Percentiles rank a stretch among this genome's conserved stretches.
phyloP scores from a whole-genome alignment of 2,329 filamentous ascomycete species.

The Madurella fahalii region DNA sequence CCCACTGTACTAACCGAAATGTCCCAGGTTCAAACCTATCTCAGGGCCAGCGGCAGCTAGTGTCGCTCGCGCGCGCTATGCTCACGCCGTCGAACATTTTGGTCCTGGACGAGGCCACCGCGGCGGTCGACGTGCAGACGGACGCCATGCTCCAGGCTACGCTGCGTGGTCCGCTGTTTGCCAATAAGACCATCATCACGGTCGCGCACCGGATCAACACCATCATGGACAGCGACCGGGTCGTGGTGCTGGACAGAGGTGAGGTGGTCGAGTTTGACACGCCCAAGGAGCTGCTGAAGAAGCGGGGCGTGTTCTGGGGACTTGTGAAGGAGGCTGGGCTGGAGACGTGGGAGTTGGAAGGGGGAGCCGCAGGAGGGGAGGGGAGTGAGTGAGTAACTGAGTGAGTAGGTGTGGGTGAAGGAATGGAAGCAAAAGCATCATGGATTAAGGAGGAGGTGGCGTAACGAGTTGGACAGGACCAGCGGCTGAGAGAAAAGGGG shows the following conservation, averaged over 20 bases:
- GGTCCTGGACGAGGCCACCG: constrained; percentile 94
- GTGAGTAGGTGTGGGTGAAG: neutral
- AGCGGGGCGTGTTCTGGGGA: constrained; percentile 78
- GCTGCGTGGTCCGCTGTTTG: constrained; percentile 64
- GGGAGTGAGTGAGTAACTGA: neutral
- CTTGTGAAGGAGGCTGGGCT: constrained; percentile 89
- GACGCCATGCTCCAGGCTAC: constrained; percentile 64
- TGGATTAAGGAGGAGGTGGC: too few species aligned
- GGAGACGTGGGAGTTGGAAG: constrained; percentile 29
- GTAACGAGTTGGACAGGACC: too few species aligned
- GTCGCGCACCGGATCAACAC: constrained; percentile 98
- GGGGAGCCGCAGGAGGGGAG: neutral
- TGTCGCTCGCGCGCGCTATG: constrained; percentile 89
- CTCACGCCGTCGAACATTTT: constrained; percentile 95
- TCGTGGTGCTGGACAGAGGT: constrained; percentile 89
- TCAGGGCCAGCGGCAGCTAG: constrained; percentile 88
- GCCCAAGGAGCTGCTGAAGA: constrained; percentile 70
- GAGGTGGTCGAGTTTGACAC: constrained; percentile 90
- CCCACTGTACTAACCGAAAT: neutral
- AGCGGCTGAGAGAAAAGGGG: too few species aligned
- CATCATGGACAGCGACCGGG: constrained; percentile 82
- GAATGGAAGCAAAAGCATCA: neutral
- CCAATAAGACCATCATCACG: constrained; percentile 93
- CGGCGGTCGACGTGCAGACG: constrained; percentile 65
- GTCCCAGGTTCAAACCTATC: constrained; percentile 82